These are phyloP conservation scores for Penicillium freii DNA, from an alignment of 2,329 filamentous ascomycete species.

Conservation along the genomic window DNA sequence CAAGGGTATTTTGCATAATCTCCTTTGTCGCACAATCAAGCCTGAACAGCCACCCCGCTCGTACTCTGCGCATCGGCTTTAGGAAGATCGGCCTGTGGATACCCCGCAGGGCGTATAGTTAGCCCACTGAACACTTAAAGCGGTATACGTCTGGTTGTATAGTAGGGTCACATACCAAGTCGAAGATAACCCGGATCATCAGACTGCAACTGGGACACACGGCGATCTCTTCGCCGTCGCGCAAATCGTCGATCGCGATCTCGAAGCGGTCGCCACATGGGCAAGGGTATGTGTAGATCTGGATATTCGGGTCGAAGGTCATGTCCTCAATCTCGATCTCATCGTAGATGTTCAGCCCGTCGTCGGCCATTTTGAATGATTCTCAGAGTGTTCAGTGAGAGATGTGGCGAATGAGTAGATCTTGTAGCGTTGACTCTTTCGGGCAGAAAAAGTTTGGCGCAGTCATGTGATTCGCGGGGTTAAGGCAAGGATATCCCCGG, in stretches of 20 bases:
- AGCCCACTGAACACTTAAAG: background rate
- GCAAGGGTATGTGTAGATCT: constrained; percentile 95
- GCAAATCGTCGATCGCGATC: constrained; percentile 78
- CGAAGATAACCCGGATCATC: constrained; percentile 94
- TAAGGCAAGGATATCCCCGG: constrained; percentile 5
- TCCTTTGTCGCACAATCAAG: background rate
- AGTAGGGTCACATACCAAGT: constrained; percentile 58
- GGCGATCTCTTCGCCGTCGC: constrained; percentile 89
- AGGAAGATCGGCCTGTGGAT: constrained; percentile 51
- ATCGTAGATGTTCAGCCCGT: constrained; percentile 79
- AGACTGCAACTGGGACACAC: constrained; percentile 96
- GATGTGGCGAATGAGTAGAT: constrained; percentile 2
- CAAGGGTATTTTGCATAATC: background rate
- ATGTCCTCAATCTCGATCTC: constrained; percentile 99
- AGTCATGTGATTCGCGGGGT: constrained; percentile 31
- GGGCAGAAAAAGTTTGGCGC: constrained; percentile 23
- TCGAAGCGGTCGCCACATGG: constrained; percentile 97
- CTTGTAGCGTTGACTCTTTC: constrained; percentile 6
- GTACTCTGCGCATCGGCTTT: constrained; percentile 38
- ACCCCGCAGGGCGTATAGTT: constrained; percentile 5
- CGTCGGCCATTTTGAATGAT: constrained; percentile 55
- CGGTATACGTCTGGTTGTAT: background rate
- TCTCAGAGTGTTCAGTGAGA: background rate
- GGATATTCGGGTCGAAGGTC: constrained; percentile 77
- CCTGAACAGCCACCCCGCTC: constrained; percentile 1